Evolutionary conservation across 805 yeast species (phyloP).

Genomic region (Metschnikowia baotianmanensis): DNA sequence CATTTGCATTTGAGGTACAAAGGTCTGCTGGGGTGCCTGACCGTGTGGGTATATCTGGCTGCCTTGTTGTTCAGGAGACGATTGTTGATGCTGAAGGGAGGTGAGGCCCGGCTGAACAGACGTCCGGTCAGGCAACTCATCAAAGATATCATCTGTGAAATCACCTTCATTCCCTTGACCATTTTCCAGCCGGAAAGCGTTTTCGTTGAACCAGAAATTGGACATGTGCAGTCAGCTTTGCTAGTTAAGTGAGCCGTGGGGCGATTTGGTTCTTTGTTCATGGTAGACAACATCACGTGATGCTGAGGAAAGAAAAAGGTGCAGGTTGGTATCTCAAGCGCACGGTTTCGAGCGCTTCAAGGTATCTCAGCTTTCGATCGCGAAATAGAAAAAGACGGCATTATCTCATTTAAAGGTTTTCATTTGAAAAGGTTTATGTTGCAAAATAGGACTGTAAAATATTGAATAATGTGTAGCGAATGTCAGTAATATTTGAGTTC

Average conservation of each 20-base stretch:
- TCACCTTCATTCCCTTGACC: constrained; percentile 11
- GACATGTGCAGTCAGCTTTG: constrained; percentile 13
- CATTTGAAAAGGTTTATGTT: no score
- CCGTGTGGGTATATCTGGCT: constrained; percentile 15
- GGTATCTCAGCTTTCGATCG: background rate
- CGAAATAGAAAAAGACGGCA: no score
- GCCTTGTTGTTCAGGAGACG: constrained; percentile 16
- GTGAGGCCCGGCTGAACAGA: constrained; percentile 5
- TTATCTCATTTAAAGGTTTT: no score
- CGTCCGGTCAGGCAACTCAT: constrained; percentile 8
- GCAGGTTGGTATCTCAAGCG: background rate
- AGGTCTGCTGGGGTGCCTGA: constrained; percentile 15
- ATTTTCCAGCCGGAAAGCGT: constrained; percentile 16
- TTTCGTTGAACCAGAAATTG: constrained; percentile 21
- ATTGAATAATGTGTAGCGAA: no score
- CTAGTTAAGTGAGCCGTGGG: background rate
- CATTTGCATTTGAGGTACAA: background rate
- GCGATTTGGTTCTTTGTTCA: constrained; percentile 3
- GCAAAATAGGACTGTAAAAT: no score
- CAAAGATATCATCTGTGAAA: constrained; percentile 15
- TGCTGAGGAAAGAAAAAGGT: background rate
- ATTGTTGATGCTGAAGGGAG: constrained; percentile 7
- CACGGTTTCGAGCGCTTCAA: background rate
- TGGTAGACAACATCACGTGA: constrained; percentile 3
- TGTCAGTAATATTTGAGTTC: no score